Conservation (phyloP, 768 basidiomycete genomes). For the Kwoniella europaea region DNA sequence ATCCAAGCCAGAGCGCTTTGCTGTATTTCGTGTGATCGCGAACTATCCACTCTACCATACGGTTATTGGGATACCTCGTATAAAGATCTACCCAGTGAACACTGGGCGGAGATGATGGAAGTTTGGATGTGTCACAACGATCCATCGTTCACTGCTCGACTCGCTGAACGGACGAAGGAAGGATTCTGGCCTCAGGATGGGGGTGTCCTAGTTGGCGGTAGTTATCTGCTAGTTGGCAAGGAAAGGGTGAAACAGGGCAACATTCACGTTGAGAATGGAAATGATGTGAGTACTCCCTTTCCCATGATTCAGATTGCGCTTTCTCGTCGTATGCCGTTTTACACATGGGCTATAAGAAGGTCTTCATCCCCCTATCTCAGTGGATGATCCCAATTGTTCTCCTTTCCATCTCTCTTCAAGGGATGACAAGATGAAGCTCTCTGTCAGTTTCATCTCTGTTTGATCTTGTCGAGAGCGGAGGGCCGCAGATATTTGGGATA, state of each 20-base stretch:
- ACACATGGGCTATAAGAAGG: constrained; percentile 85
- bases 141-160: constrained; percentile 76
- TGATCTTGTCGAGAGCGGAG: background rate
- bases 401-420: constrained; percentile 41
- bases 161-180: constrained; percentile 65
- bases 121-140: constrained; percentile 98
- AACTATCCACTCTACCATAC: constrained; percentile 24
- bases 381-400: constrained; percentile 65
- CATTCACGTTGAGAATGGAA: constrained; percentile 57
- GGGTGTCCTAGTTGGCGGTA: constrained; percentile 84
- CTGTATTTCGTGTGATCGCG: constrained; percentile 44
- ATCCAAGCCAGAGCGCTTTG: constrained; percentile 32
- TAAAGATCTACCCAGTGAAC: constrained; percentile 88
- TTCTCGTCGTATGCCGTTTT: background rate
- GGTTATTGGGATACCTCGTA: constrained; percentile 59
- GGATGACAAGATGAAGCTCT: constrained; percentile 64
- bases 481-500: constrained; percentile 27
- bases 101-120: constrained; percentile 96
- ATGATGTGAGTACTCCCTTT: constrained; percentile 65
- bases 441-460: constrained; percentile 63
- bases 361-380: constrained; percentile 70
- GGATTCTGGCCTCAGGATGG: constrained; percentile 79
- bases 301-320: background rate
- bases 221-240: constrained; percentile 80
- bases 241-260: constrained; percentile 66